Conservation (phyloP, 2,329 filamentous ascomycete genomes). For the Zasmidium cellare region DNA sequence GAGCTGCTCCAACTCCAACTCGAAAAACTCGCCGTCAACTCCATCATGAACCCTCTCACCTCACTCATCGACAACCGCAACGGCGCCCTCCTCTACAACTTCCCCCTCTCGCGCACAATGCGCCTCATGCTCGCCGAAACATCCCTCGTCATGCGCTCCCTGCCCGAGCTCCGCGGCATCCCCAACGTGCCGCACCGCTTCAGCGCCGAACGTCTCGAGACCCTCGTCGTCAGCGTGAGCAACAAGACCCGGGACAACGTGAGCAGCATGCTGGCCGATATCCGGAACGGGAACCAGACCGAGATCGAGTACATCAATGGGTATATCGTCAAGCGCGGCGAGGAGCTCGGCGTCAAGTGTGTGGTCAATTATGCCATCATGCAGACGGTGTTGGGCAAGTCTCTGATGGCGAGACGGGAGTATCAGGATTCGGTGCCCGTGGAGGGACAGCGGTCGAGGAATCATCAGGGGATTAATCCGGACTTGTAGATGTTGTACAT, state of each 20-base stretch:
- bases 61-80: constrained; percentile 77
- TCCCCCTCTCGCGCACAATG: constrained; percentile 64
- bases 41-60: constrained; percentile 78
- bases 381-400: constrained; percentile 71
- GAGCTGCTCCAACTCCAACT: constrained; percentile 73
- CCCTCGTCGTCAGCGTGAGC: constrained; percentile 57
- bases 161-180: constrained; percentile 72
- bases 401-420: constrained; percentile 46
- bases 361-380: constrained; percentile 72
- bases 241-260: constrained; percentile 56
- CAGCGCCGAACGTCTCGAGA: constrained; percentile 61
- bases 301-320: constrained; percentile 87
- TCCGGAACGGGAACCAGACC: constrained; percentile 61
- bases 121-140: constrained; percentile 74
- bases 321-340: constrained; percentile 75
- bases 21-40: constrained; percentile 72
- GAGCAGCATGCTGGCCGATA: constrained; percentile 68
- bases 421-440: constrained; percentile 41
- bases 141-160: constrained; percentile 64
- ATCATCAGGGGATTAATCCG: constrained; percentile 10
- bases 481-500: not conserved
- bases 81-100: constrained; percentile 68
- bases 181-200: constrained; percentile 62
- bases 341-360: constrained; percentile 70
- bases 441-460: constrained; percentile 4